A percentile compares a stretch with the other conserved stretches of the same genome.
Conservation (phyloP, 768 basidiomycete genomes). For the Leccinum imitatum region DNA sequence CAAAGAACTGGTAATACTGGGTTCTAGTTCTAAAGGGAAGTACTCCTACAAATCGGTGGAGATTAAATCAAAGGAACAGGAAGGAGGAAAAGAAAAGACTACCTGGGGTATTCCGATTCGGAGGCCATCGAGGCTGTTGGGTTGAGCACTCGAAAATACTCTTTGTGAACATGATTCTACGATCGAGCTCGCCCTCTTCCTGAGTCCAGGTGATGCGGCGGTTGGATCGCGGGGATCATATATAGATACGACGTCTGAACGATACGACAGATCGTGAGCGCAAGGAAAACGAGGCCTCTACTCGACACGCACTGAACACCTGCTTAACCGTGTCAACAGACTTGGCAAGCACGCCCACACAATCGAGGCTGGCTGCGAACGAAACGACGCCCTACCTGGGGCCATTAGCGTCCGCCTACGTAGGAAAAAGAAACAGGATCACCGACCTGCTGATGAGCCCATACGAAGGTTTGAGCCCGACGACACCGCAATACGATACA, state of each 20-base stretch:
- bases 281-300: not conserved
- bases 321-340: conserved; percentile 47
- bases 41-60: conserved; percentile 54
- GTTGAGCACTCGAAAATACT: not conserved
- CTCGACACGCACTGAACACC: conserved; percentile 57
- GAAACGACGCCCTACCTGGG: conserved; percentile 85
- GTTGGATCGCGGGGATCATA: conserved; percentile 79
- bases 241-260: conserved; percentile 34
- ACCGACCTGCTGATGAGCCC: conserved; percentile 82
- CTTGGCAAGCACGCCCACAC: conserved; percentile 78
- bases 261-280: not conserved
- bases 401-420: conserved; percentile 4
- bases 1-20: conserved; percentile 43
- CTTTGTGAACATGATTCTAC: conserved; percentile 17
- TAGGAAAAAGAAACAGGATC: not conserved
- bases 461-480: conserved; percentile 94
- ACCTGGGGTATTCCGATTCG: conserved; percentile 79
- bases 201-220: conserved; percentile 45
- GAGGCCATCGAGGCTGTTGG: conserved; percentile 45
- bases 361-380: conserved; percentile 94
- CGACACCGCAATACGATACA: conserved; percentile 90
- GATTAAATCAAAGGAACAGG: not conserved
- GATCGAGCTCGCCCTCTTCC: conserved; percentile 35
- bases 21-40: conserved; percentile 68
- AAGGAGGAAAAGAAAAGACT: conserved; percentile 9